Percentiles rank a stretch among this genome's conserved stretches.
Conservation (phyloP, 1,284 basidiomycete genomes). For the Sparassis latifolia region DNA sequence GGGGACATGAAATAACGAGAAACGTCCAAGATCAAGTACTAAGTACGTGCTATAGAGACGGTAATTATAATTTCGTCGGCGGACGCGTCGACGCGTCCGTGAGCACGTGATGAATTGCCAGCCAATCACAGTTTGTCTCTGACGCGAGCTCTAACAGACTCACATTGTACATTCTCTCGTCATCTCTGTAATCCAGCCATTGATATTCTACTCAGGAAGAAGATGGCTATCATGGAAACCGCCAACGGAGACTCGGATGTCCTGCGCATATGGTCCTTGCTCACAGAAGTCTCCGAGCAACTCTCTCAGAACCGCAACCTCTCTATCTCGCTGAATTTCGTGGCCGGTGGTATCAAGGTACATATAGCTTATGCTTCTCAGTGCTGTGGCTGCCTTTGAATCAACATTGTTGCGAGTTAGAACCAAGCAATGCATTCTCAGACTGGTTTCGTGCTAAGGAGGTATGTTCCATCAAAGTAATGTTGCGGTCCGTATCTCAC, state of each 20-base stretch:
- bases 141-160: no score
- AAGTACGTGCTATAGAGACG: no score
- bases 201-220: no score
- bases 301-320: conserved; percentile 71
- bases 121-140: no score
- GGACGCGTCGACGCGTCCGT: no score
- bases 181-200: no score
- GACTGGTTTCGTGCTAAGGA: conserved; percentile 88
- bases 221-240: conserved; percentile 34
- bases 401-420: conserved; percentile 25
- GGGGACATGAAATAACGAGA: no score
- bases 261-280: conserved; percentile 63
- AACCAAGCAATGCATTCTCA: conserved; percentile 62
- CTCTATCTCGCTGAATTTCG: conserved; percentile 49
- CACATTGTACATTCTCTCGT: no score
- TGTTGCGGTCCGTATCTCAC: neutral
- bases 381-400: neutral
- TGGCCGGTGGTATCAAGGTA: conserved; percentile 80
- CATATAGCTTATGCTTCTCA: conserved; percentile 10
- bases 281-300: conserved; percentile 80
- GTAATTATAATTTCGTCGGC: no score
- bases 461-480: conserved; percentile 30
- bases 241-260: conserved; percentile 46
- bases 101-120: no score
- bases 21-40: no score